These are phyloP conservation scores for Plantago elongata DNA, from an alignment of 257 asterid genomes.

Conservation along the genomic window DNA sequence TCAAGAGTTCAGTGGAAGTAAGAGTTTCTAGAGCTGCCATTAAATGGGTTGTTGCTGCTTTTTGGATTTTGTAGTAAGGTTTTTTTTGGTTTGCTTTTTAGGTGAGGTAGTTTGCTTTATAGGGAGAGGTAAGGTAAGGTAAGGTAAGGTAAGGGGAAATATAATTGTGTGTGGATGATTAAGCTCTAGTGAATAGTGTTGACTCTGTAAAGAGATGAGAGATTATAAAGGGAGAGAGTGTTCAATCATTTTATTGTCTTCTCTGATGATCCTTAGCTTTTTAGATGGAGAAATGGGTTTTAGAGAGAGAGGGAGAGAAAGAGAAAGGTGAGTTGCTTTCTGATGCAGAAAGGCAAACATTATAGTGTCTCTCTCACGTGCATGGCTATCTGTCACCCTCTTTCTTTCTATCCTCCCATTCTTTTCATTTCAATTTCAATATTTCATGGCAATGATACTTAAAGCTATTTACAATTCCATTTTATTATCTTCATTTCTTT, in stretches of 20 bases:
- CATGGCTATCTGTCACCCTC: conserved; percentile 18
- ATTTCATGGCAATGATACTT: neutral
- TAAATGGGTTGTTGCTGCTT: neutral
- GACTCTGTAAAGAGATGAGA: no score
- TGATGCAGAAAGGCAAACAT: conserved; percentile 44
- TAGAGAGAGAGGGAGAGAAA: conserved; percentile 17
- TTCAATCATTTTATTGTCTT: neutral
- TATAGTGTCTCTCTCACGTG: conserved; percentile 59
- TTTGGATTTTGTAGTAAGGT: no score
- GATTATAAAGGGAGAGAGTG: neutral
- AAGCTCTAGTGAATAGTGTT: no score
- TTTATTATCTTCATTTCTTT: no score
- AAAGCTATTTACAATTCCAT: no score
- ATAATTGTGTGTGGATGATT: no score
- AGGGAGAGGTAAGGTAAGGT: no score
- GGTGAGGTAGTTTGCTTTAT: no score
- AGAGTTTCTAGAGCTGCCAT: conserved; percentile 74
- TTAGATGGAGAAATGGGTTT: neutral
- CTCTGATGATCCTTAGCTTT: neutral
- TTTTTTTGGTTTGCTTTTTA: neutral
- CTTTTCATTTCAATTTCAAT: neutral
- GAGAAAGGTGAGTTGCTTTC: conserved; percentile 22
- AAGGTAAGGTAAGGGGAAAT: no score
- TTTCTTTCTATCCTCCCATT: conserved; percentile 5
- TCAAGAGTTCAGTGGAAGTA: conserved; percentile 61